phyloP scores from a whole-genome alignment of 169 alveolate species.

The Eimeria sp. region DNA sequence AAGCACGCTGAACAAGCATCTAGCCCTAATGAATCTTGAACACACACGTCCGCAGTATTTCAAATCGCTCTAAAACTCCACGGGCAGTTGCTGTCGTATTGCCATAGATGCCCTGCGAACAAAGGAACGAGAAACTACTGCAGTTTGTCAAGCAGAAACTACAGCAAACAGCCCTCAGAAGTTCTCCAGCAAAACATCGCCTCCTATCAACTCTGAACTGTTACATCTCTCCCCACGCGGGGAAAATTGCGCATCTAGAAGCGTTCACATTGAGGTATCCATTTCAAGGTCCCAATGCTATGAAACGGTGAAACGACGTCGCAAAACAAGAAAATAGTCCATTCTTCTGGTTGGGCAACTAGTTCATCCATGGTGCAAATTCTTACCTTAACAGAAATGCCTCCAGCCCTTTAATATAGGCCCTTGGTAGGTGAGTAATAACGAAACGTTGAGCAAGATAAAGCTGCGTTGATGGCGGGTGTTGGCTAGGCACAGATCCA shows the following conservation, averaged over 20 bases:
- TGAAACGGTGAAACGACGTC: background rate
- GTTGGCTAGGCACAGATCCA: background rate
- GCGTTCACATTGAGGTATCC: background rate
- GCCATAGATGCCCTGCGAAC: constrained; percentile 64
- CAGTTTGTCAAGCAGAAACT: background rate
- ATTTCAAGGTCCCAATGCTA: background rate
- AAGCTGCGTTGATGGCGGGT: background rate
- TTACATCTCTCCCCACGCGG: background rate
- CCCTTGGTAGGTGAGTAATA: background rate
- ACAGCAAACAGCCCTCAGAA: background rate
- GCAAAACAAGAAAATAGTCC: background rate
- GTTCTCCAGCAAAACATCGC: background rate
- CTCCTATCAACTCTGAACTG: background rate
- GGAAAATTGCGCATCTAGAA: background rate
- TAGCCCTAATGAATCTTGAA: background rate
- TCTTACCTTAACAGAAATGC: background rate
- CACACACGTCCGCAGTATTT: background rate
- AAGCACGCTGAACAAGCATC: background rate
- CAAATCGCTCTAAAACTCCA: background rate
- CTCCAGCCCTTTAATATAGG: background rate
- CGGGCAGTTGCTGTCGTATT: constrained; percentile 39
- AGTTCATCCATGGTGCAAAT: background rate
- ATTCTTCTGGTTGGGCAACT: background rate
- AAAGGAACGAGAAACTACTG: background rate
- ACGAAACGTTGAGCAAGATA: constrained; percentile 1